phyloP scores from a whole-genome alignment of 2,329 filamentous ascomycete genomes.

The Penicillium freii region DNA sequence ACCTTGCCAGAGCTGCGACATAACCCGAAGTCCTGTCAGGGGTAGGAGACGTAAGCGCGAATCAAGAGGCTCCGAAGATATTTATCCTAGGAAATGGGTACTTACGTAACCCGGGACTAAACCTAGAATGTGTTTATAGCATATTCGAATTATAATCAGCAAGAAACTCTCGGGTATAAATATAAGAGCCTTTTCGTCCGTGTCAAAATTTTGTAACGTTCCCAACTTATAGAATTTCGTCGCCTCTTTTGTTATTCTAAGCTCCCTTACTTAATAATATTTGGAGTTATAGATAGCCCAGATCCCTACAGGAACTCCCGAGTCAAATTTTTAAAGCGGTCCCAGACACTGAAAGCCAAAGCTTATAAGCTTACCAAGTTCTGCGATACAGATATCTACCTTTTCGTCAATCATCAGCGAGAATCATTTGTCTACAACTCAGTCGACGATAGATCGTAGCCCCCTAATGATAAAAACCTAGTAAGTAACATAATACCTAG shows the following conservation, averaged over 20 bases:
- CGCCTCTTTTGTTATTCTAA: no score
- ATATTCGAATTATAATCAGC: background rate
- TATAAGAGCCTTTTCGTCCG: background rate
- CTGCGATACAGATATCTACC: background rate
- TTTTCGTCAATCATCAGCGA: background rate
- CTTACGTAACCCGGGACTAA: background rate
- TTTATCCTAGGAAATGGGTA: background rate
- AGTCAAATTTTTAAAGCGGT: background rate
- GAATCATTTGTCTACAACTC: slow-evolving; percentile 1
- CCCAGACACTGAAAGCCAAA: background rate
- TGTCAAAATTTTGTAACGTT: background rate
- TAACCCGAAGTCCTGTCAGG: slow-evolving; percentile 1
- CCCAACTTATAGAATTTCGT: no score
- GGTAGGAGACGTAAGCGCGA: slow-evolving; percentile 7
- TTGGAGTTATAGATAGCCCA: background rate
- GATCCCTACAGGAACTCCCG: background rate
- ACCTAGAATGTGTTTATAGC: background rate
- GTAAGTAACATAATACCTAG: background rate
- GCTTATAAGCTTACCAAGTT: background rate
- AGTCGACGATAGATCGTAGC: background rate
- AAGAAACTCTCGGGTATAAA: background rate
- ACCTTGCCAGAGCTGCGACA: background rate
- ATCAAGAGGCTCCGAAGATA: background rate
- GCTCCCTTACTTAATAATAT: background rate
- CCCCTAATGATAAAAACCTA: background rate